A percentile compares a stretch with the other conserved stretches of the same genome.
Evolutionary conservation across 441 rosid genomes (phyloP).

Genomic region (Viola pubescens): DNA sequence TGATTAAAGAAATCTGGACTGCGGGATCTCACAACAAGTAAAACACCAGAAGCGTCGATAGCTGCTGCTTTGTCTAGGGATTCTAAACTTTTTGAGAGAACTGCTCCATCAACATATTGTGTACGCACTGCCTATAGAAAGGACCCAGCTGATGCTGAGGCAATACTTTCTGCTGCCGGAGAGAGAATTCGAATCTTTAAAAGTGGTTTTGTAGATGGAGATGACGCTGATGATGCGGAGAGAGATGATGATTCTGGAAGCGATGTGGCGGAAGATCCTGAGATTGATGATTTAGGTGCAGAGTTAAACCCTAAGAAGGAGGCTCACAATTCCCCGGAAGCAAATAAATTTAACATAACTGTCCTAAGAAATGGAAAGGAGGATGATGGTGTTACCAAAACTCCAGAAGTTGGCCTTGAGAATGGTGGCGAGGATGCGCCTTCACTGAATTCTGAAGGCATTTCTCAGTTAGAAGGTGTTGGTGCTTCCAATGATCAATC

Average conservation of each 20-base stretch:
- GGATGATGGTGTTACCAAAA: conserved; percentile 21
- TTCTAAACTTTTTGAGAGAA: conserved; percentile 80
- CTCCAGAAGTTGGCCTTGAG: conserved; percentile 27
- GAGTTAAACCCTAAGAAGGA: conserved; percentile 39
- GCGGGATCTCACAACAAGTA: conserved; percentile 80
- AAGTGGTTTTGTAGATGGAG: conserved; percentile 53
- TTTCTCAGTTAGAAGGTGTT: conserved; percentile 20
- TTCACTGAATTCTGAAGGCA: conserved; percentile 26
- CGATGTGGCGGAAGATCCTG: conserved; percentile 59
- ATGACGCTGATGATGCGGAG: conserved; percentile 79
- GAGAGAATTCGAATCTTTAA: conserved; percentile 59
- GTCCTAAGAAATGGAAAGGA: conserved; percentile 34
- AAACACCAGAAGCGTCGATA: conserved; percentile 89
- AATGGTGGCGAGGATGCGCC: conserved; percentile 23
- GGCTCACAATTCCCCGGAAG: conserved; percentile 28
- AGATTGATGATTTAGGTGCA: conserved; percentile 48
- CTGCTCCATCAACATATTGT: conserved; percentile 88
- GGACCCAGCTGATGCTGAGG: conserved; percentile 57
- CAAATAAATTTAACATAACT: conserved; percentile 18
- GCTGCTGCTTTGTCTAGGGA: conserved; percentile 91
- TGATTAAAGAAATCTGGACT: conserved; percentile 64
- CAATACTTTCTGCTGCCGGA: conserved; percentile 63
- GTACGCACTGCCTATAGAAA: conserved; percentile 75
- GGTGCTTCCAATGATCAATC: conserved; percentile 19
- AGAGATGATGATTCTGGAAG: conserved; percentile 81